A percentile compares a stretch with the other conserved stretches of the same genome.
Evolutionary conservation across 768 basidiomycete genomes (phyloP).

Genomic region (Cystobasidium onofrii): DNA sequence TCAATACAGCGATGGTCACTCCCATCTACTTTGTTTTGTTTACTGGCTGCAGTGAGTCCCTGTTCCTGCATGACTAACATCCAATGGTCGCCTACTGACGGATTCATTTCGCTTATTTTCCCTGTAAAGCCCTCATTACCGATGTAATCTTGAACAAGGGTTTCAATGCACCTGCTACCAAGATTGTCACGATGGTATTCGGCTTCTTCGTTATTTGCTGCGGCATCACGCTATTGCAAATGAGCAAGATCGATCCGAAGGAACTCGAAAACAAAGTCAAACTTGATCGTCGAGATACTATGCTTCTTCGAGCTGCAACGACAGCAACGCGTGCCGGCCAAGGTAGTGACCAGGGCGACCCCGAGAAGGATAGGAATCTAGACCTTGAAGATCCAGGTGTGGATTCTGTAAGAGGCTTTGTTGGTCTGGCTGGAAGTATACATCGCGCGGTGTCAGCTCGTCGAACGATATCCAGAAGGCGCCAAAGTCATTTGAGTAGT

Average conservation of each 20-base stretch:
- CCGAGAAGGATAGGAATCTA: constrained; percentile 59
- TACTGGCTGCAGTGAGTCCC: background rate
- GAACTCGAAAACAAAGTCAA: constrained; percentile 52
- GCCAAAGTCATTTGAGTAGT: background rate
- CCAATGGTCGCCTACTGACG: constrained; percentile 50
- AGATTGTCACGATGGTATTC: constrained; percentile 68
- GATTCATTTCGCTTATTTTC: too few relatives aligned
- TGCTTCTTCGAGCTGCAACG: constrained; percentile 75
- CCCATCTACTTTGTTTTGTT: constrained; percentile 15
- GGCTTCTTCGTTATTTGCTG: constrained; percentile 84
- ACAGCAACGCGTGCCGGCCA: constrained; percentile 48
- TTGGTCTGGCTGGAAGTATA: constrained; percentile 83
- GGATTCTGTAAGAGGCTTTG: constrained; percentile 80
- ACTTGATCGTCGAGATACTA: constrained; percentile 80
- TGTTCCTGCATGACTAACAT: background rate
- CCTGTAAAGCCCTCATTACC: constrained; percentile 50
- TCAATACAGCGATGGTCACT: constrained; percentile 56
- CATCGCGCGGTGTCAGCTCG: constrained; percentile 49
- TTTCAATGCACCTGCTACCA: constrained; percentile 62
- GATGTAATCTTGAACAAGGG: constrained; percentile 70
- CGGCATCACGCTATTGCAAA: constrained; percentile 89
- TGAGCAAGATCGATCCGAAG: constrained; percentile 85
- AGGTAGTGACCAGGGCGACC: constrained; percentile 45
- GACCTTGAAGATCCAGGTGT: constrained; percentile 84
- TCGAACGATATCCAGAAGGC: constrained; percentile 28